A percentile compares a stretch with the other conserved stretches of the same genome.
These are phyloP conservation scores for Oryza coarctata DNA, from an alignment of 176 grass and related monocot species.

Conservation along the genomic window DNA sequence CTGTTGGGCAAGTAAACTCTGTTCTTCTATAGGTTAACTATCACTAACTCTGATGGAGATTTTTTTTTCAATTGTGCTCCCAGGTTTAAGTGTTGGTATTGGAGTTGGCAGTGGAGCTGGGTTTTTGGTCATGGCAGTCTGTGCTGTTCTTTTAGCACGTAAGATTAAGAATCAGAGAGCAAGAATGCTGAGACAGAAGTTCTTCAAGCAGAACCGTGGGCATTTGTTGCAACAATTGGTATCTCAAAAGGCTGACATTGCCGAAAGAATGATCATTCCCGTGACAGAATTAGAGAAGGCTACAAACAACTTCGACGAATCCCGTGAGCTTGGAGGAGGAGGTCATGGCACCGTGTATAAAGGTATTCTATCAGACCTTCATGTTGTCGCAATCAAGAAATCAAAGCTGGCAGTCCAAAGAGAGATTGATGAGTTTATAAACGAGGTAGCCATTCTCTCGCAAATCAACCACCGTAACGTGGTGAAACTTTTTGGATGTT, in stretches of 20 bases:
- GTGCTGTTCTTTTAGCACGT: not conserved
- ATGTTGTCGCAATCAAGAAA: not conserved
- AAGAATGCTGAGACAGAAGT: not conserved
- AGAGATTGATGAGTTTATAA: constrained; percentile 17
- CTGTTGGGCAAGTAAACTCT: no score
- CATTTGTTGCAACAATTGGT: not conserved
- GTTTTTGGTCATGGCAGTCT: not conserved
- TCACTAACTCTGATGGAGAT: not conserved
- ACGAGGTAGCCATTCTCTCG: not conserved
- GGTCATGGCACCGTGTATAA: not conserved
- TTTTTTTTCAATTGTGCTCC: not conserved
- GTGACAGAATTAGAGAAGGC: constrained; percentile 10
- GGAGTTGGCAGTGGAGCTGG: not conserved
- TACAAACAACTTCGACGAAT: not conserved
- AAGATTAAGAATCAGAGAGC: not conserved
- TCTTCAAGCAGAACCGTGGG: not conserved
- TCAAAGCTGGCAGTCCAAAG: not conserved
- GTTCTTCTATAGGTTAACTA: no score
- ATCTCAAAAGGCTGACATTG: not conserved
- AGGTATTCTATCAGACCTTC: not conserved
- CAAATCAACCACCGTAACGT: not conserved
- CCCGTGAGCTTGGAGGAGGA: not conserved
- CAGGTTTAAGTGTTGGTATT: not conserved
- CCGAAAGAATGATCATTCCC: not conserved
- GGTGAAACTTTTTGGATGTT: constrained; percentile 20